Evolutionary conservation across 805 yeast genomes (phyloP), one percentile per base, ranked within the genome.

Genomic region (Blastobotrys terrestris): DNA sequence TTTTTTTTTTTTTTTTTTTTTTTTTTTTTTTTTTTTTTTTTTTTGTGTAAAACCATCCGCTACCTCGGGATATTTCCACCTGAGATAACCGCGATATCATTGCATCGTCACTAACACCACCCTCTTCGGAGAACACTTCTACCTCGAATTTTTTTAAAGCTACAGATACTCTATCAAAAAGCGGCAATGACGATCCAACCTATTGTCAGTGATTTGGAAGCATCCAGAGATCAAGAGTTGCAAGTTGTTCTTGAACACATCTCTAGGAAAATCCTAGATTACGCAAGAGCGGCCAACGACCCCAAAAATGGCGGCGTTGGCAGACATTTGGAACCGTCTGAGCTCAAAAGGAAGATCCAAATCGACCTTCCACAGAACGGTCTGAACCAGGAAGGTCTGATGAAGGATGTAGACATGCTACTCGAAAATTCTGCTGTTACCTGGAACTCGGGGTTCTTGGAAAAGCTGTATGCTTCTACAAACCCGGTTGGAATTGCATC

Each of bases 381-480:
- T 7, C 70, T 71, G 43, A 72, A 75, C 0, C 55, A 66, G 2
- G 67, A 72, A 31, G 78, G 77, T 4, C 72, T 87, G 3, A 64
- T 78, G 41, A 63, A 62, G 1, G 71, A 77, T 2, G 76, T 85
- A 50, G 83, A 85, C 55, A 65, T 73, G 44, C 77, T 87, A 0
- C 69, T 87, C 56, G 68, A 77, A 48, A 77, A 83, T 60, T 84
- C 92, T 0, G 88, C 85, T 42, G 86, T 83, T 50, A 88, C 95
- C 0, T 88, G 95, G 95, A 85, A 85, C 63, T 84, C 87, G 0
- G 95, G 95, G 1, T 87, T 87, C 62, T 68, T 87, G 71, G 96
- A 88, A 64, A 87, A 87, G 66, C 71, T 87, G 52, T 87, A 87
- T 60, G 95, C 95, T 0, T 79, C 87, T n/a, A 87, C 87, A 22